Evolutionary conservation across 2,329 filamentous ascomycete species (phyloP).

Genomic region (Orbilia javanica): DNA sequence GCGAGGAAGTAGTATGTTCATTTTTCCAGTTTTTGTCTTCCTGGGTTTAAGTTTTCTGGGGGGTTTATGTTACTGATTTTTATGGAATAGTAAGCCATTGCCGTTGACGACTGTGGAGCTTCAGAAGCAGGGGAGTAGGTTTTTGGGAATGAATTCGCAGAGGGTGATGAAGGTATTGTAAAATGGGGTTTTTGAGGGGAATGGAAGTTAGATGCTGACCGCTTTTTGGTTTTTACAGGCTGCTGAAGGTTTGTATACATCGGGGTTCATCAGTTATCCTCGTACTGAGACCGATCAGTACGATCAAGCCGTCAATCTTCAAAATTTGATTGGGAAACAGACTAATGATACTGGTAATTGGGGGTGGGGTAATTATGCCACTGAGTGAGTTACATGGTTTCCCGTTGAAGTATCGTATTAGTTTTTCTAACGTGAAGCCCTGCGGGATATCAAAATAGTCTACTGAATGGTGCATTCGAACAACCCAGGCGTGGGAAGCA

Average conservation of each 20-base stretch:
- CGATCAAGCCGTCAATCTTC: constrained; percentile 87
- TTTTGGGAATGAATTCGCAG: constrained; percentile 90
- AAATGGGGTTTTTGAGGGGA: background rate
- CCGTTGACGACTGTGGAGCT: constrained; percentile 95
- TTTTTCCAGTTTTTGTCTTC: background rate
- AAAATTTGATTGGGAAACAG: constrained; percentile 84
- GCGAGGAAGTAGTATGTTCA: constrained; percentile 80
- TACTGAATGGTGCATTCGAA: constrained; percentile 81
- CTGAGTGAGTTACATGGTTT: constrained; percentile 65
- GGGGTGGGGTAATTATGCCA: constrained; percentile 84
- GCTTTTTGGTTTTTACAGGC: constrained; percentile 64
- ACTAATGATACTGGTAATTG: constrained; percentile 71
- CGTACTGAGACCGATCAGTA: constrained; percentile 98
- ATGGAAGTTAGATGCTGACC: background rate
- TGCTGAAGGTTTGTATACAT: constrained; percentile 89
- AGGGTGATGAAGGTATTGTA: constrained; percentile 79
- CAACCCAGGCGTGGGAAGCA: constrained; percentile 85
- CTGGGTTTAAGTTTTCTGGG: too few species aligned
- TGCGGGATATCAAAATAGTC: too few species aligned
- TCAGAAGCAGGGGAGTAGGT: constrained; percentile 92
- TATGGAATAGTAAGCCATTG: constrained; percentile 76
- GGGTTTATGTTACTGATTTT: background rate
- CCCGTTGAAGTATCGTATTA: background rate
- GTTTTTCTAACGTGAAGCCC: background rate
- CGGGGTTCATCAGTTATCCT: constrained; percentile 96